These are phyloP conservation scores for Talaromyces wortmannii DNA, from an alignment of 495 filamentous ascomycete genomes.

Conservation along the genomic window DNA sequence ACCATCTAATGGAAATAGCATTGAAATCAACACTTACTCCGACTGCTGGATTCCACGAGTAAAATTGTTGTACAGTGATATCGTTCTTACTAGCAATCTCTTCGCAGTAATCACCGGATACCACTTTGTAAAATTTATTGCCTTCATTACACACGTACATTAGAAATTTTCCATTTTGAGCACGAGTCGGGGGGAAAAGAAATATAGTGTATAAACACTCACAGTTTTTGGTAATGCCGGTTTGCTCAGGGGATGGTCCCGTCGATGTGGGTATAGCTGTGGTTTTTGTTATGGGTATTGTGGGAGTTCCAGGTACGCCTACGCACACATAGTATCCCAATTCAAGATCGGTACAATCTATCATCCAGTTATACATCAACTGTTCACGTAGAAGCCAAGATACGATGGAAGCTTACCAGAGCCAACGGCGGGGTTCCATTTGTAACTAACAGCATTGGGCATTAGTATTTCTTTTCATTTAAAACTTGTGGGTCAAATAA, in stretches of 20 bases:
- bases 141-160: neutral
- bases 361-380: neutral
- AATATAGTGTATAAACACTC: neutral
- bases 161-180: constrained; percentile 7
- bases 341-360: neutral
- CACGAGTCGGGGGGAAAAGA: neutral
- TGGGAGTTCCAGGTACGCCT: neutral
- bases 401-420: too few species aligned
- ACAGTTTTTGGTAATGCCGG: neutral
- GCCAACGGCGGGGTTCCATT: too few species aligned
- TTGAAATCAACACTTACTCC: too few species aligned
- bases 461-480: too few species aligned
- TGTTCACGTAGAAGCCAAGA: too few species aligned
- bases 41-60: too few species aligned
- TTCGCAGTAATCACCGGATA: neutral
- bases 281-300: neutral
- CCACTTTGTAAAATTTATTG: neutral
- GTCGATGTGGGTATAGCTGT: neutral
- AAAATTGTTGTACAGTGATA: neutral
- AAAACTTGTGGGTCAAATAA: too few species aligned
- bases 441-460: too few species aligned
- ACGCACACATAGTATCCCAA: neutral
- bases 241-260: neutral
- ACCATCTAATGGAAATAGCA: too few species aligned
- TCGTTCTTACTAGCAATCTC: neutral